Conservation (phyloP, 2,329 filamentous ascomycete genomes). For the Dothideomycetidae sp. region DNA sequence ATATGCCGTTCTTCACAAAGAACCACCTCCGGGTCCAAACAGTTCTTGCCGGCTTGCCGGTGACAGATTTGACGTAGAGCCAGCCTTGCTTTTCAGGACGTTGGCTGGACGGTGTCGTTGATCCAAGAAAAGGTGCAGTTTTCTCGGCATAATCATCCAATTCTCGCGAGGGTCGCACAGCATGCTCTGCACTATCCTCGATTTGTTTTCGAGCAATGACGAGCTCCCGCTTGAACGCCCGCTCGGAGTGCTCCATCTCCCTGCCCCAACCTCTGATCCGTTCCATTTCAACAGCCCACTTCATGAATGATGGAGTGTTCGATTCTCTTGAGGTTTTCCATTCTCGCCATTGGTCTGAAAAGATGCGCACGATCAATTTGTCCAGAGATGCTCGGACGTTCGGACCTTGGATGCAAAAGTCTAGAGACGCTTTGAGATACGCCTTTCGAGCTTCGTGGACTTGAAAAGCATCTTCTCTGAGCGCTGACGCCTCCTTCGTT, state of each 20-base stretch:
- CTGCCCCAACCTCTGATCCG: constrained; percentile 83
- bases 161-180: constrained; percentile 71
- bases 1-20: constrained; percentile 88
- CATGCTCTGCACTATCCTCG: constrained; percentile 57
- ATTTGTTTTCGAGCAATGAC: constrained; percentile 66
- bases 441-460: constrained; percentile 83
- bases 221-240: constrained; percentile 67
- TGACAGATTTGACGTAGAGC: constrained; percentile 69
- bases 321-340: constrained; percentile 59
- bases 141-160: constrained; percentile 84
- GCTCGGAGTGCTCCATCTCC: constrained; percentile 86
- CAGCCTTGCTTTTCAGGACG: constrained; percentile 85
- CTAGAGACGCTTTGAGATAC: constrained; percentile 84
- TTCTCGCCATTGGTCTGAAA: constrained; percentile 77
- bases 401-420: constrained; percentile 78
- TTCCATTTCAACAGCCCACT: constrained; percentile 70
- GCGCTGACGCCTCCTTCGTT: constrained; percentile 78
- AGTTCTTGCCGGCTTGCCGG: constrained; percentile 81
- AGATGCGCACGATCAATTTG: constrained; percentile 70
- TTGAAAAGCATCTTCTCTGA: constrained; percentile 90
- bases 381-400: constrained; percentile 75
- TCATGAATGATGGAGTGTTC: constrained; percentile 45
- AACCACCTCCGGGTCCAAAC: constrained; percentile 88
- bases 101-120: constrained; percentile 33
- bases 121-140: constrained; percentile 76